Percentiles rank a stretch among this genome's conserved stretches.
Conservation (phyloP, 805 yeast genomes). For the Candida nitratophila region DNA sequence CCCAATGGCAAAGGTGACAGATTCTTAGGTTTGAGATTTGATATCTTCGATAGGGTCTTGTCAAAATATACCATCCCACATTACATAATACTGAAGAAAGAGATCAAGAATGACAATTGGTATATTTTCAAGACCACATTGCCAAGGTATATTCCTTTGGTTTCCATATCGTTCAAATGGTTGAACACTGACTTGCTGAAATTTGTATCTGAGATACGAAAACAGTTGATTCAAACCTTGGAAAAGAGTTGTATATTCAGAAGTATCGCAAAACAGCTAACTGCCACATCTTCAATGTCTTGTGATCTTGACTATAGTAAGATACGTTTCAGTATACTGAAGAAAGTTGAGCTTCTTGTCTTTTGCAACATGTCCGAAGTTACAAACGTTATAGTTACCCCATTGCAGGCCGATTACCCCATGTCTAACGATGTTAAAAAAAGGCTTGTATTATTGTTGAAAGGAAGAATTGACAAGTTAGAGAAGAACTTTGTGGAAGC, state of each 20-base stretch:
- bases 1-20: constrained; percentile 17
- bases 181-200: constrained; percentile 16
- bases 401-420: not conserved
- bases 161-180: constrained; percentile 15
- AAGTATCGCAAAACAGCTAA: constrained; percentile 8
- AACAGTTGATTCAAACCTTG: constrained; percentile 18
- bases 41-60: constrained; percentile 26
- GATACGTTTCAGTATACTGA: constrained; percentile 14
- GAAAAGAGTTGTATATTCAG: constrained; percentile 11
- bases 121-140: constrained; percentile 26
- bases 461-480: constrained; percentile 11
- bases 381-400: not conserved
- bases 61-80: constrained; percentile 34
- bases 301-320: constrained; percentile 22
- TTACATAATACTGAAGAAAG: constrained; percentile 34
- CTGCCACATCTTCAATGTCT: constrained; percentile 10
- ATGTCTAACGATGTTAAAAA: constrained; percentile 2
- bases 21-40: constrained; percentile 45
- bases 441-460: constrained; percentile 13
- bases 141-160: constrained; percentile 24
- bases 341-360: constrained; percentile 14
- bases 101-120: constrained; percentile 22
- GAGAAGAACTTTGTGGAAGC: constrained; percentile 9
- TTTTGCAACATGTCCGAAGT: constrained; percentile 13
- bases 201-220: constrained; percentile 20